Evolutionary conservation across 441 rosid genomes (phyloP), one percentile per base, ranked within the genome.

Genomic region (Adansonia gregorii): DNA sequence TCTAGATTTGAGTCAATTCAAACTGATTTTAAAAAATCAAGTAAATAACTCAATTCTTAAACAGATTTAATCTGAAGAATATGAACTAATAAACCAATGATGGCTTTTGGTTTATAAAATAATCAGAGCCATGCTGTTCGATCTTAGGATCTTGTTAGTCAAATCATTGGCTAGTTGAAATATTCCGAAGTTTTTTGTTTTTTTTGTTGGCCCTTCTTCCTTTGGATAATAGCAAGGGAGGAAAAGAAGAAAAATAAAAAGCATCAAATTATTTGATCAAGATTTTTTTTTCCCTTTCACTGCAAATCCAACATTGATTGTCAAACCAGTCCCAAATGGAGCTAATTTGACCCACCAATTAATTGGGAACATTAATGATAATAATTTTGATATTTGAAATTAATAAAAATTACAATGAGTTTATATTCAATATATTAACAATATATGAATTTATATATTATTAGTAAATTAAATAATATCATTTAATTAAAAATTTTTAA

Each of bases 131-230:
- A 6, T 27, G n/a, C 39, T 68, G 48, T 48, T 31, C 14, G 15
- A 24, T 52, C 74, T 48, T 52, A 31, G 73, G 56, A 60, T 46
- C 51, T 55, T 43, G 77, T 76, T 68, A n/a, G 80, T 78, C 80
- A 49, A 71, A 75, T 78, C 75, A 52, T 73, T 22, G n/a, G 19
- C 45, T 17, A 2, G 27, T 19, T 59, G 12, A 19, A 59, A 59
- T 14, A 15, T 59, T 59, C 14, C 64, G 20, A 24, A 24, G 27
- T 24, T 0, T 24, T 20, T 27, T 59, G 14, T 59, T 59, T 59
- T 22, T 19, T 8, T 19, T 59, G 12, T 41, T 41, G 49, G 49
- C 39, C 24, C 12, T 61, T 61, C 41, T 64, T 31, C 4, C 1
- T 27, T 14, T 14, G 69, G 24, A 20, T 6, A 59, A 20, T 20